Evolutionary conservation across 176 grass and related monocot genomes (phyloP).

Genomic region (Carex littledalei): DNA sequence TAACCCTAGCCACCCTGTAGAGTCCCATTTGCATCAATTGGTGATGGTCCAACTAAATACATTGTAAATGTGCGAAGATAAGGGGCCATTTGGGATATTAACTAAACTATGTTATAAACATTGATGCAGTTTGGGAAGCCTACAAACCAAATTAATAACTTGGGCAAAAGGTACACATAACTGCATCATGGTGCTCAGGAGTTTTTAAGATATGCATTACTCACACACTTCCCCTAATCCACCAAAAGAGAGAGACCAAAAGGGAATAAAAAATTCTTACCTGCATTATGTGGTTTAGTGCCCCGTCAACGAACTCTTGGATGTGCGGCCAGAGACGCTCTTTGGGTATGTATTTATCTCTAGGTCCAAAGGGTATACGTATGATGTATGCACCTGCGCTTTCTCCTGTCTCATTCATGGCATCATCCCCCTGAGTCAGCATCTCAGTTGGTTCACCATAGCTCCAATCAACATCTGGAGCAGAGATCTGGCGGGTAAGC

Average conservation of each 20-base stretch:
- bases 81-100: neutral
- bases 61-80: neutral
- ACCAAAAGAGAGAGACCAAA: neutral
- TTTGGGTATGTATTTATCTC: slow-evolving; percentile 49
- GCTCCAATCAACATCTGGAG: slow-evolving; percentile 53
- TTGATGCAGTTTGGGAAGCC: neutral
- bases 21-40: neutral
- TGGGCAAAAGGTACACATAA: neutral
- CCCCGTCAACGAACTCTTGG: slow-evolving; percentile 56
- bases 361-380: slow-evolving; percentile 53
- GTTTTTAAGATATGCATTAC: neutral
- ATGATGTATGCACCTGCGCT: slow-evolving; percentile 48
- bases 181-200: neutral
- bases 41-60: neutral
- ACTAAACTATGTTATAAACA: neutral
- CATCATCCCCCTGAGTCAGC: slow-evolving; percentile 28
- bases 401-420: slow-evolving; percentile 40
- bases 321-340: slow-evolving; percentile 45
- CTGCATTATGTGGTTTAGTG: slow-evolving; percentile 44
- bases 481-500: slow-evolving; percentile 42
- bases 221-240: neutral
- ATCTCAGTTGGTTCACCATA: slow-evolving; percentile 53
- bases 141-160: neutral
- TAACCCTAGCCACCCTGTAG: neutral
- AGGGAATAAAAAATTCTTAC: neutral